Percentiles rank a stretch among this genome's conserved stretches.
Conservation (phyloP, 139 green algal genomes). For the Chlamydomonas schloesseri region DNA sequence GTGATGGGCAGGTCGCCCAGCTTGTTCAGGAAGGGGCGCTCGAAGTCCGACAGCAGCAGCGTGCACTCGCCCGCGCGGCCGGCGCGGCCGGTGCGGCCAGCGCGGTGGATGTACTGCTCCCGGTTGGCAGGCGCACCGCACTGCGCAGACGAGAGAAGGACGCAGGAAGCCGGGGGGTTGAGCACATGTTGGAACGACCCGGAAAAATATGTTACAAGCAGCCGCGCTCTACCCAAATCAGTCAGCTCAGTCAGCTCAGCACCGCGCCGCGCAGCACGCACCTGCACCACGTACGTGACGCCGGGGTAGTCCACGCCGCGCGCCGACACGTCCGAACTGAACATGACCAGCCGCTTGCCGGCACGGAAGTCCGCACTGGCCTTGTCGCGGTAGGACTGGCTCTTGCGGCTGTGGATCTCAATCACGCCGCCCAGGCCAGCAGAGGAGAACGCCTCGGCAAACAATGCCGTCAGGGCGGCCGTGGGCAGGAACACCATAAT, state of each 20-base stretch:
- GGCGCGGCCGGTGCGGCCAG: conserved; percentile 93
- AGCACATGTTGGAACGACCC: neutral
- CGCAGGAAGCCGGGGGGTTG: neutral
- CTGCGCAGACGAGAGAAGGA: conserved; percentile 71
- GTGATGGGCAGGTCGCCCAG: conserved; percentile 27
- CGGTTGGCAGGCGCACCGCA: conserved; percentile 60
- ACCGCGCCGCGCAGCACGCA: conserved; percentile 33
- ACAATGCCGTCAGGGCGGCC: conserved; percentile 80
- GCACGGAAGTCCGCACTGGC: conserved; percentile 77
- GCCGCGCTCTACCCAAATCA: too few species aligned
- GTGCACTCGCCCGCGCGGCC: conserved; percentile 89
- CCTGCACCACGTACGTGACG: conserved; percentile 93
- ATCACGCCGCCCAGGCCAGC: conserved; percentile 65
- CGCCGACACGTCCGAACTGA: conserved; percentile 91
- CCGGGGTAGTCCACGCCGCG: conserved; percentile 96
- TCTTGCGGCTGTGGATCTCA: conserved; percentile 94
- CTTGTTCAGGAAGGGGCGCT: conserved; percentile 45
- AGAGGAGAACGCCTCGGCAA: conserved; percentile 49
- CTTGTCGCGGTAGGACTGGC: conserved; percentile 75
- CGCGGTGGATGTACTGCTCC: conserved; percentile 98
- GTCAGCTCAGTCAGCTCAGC: too few species aligned
- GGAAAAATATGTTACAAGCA: too few species aligned
- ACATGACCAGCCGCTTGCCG: conserved; percentile 75
- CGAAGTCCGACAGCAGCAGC: conserved; percentile 89
- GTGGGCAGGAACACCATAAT: conserved; percentile 95